Conservation (phyloP, 2,329 filamentous ascomycete species). For the Pseudogymnoascus sp. region DNA sequence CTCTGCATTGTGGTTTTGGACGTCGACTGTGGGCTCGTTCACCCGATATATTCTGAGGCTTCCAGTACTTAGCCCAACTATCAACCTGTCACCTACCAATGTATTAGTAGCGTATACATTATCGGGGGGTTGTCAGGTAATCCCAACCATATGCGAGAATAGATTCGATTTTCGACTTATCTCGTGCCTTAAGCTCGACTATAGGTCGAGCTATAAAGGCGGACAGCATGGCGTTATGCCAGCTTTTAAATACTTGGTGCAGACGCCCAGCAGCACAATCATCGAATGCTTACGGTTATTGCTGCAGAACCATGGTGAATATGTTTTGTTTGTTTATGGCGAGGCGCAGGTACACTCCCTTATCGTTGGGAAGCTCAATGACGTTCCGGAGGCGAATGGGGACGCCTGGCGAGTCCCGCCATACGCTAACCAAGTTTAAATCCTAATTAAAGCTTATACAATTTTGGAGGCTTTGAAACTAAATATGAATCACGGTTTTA, state of each 20-base stretch:
- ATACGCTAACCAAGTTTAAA: background rate
- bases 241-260: background rate
- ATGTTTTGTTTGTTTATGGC: background rate
- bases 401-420: background rate
- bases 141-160: slow-evolving; percentile 76
- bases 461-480: background rate
- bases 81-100: slow-evolving; percentile 68
- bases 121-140: slow-evolving; percentile 5
- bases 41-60: slow-evolving; percentile 84
- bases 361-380: slow-evolving; percentile 4
- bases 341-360: background rate
- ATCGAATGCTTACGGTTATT: background rate
- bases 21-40: slow-evolving; percentile 54
- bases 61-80: slow-evolving; percentile 88
- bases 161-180: slow-evolving; percentile 96
- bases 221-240: slow-evolving; percentile 68
- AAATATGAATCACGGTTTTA: background rate
- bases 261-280: background rate
- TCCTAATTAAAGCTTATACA: background rate
- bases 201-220: slow-evolving; percentile 95
- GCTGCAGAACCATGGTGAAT: background rate
- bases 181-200: slow-evolving; percentile 89
- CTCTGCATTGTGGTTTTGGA: slow-evolving; percentile 33
- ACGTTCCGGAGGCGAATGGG: slow-evolving; percentile 4
- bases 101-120: background rate